Conservation (phyloP, 139 green algal species). For the Deuterostichococcus epilithicus region DNA sequence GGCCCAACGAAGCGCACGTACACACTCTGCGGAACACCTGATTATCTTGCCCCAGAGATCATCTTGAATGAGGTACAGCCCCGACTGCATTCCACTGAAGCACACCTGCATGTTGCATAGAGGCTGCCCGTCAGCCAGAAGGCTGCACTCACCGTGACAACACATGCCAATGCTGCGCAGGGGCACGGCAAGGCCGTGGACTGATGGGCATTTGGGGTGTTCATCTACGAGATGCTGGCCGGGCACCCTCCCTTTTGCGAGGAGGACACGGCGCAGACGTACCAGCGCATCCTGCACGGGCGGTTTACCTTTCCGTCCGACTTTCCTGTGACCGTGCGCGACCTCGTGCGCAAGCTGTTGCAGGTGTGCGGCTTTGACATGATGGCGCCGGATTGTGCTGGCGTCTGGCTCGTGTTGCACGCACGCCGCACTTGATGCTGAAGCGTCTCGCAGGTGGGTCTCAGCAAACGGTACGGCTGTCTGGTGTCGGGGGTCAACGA, state of each 20-base stretch:
- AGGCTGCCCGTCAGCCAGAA: background rate
- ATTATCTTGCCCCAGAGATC: constrained; percentile 81
- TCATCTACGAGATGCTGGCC: constrained; percentile 81
- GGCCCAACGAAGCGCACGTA: constrained; percentile 27
- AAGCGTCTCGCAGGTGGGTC: constrained; percentile 28
- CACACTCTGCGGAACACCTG: constrained; percentile 65
- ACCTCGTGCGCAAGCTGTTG: constrained; percentile 40
- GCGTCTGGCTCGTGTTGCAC: too few relatives aligned
- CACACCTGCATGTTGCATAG: background rate
- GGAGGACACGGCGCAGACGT: constrained; percentile 52
- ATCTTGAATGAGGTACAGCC: constrained; percentile 56
- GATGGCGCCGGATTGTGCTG: too few relatives aligned
- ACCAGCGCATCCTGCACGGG: constrained; percentile 45
- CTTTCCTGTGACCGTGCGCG: constrained; percentile 26
- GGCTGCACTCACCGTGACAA: background rate
- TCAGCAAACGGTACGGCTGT: constrained; percentile 38
- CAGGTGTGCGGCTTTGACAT: background rate
- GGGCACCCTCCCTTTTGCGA: constrained; percentile 79
- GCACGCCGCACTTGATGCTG: background rate
- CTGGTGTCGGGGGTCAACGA: constrained; percentile 35
- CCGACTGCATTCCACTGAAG: background rate
- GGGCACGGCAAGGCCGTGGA: constrained; percentile 69
- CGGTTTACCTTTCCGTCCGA: constrained; percentile 31
- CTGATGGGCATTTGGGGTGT: constrained; percentile 83
- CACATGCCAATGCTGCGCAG: constrained; percentile 20